Evolutionary conservation across 345 rosid species (phyloP).

Genomic region (Eucalyptus sp.): DNA sequence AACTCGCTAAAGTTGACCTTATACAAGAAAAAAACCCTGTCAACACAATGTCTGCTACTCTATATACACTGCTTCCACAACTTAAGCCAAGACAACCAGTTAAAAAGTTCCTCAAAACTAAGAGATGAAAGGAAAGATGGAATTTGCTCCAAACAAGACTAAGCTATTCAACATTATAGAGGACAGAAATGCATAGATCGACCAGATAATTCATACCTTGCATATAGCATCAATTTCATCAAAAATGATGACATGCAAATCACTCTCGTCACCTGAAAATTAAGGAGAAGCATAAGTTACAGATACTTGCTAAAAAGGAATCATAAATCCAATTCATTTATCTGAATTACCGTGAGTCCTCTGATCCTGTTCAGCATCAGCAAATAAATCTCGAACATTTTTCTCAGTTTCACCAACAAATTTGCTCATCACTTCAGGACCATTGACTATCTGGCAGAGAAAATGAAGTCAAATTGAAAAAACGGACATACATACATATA

Average conservation of each 20-base stretch:
- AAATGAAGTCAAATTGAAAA: background rate
- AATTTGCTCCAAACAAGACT: background rate
- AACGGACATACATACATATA: background rate
- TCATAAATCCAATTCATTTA: background rate
- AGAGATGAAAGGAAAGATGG: background rate
- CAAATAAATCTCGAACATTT: conserved; percentile 88
- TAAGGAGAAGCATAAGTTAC: background rate
- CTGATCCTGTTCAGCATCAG: conserved; percentile 98
- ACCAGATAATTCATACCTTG: conserved; percentile 50
- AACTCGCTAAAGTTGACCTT: background rate
- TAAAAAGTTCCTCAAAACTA: background rate
- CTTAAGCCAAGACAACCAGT: background rate
- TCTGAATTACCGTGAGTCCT: conserved; percentile 48
- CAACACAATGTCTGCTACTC: background rate
- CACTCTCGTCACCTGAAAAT: conserved; percentile 85
- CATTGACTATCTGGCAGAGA: conserved; percentile 66
- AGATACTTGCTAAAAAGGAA: background rate
- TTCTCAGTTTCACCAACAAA: conserved; percentile 99
- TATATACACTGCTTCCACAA: background rate
- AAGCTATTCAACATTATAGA: background rate
- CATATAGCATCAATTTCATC: conserved; percentile 99
- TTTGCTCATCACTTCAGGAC: conserved; percentile 97
- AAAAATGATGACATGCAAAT: conserved; percentile 92
- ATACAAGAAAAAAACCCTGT: background rate
- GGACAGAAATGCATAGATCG: background rate